phyloP scores from a whole-genome alignment of 2,329 filamentous ascomycete species.

The Hymenoscyphus repandus region DNA sequence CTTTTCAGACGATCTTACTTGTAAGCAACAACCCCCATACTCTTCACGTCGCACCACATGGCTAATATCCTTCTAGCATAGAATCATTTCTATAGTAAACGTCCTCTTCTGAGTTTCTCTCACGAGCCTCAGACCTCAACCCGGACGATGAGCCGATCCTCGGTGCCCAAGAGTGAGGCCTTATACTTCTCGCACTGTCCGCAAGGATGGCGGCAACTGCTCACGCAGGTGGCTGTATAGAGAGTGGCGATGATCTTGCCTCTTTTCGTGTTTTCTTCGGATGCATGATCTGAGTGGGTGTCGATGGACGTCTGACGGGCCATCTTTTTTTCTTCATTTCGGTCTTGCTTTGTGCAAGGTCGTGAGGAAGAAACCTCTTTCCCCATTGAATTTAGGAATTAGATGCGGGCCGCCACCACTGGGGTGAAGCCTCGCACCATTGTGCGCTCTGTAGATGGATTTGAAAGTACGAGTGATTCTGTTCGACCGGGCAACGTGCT shows the following conservation, averaged over 20 bases:
- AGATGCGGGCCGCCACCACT: too few relatives aligned
- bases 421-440: too few relatives aligned
- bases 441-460: too few relatives aligned
- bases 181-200: slow-evolving; percentile 53
- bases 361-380: slow-evolving; percentile 49
- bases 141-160: slow-evolving; percentile 93
- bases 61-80: slow-evolving; percentile 31
- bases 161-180: slow-evolving; percentile 84
- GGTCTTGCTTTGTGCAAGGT: slow-evolving; percentile 41
- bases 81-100: slow-evolving; percentile 99
- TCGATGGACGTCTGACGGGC: slow-evolving; percentile 87
- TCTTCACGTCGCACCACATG: background rate
- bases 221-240: slow-evolving; percentile 56
- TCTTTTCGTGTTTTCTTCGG: slow-evolving; percentile 68
- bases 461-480: too few relatives aligned
- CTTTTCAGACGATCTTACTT: slow-evolving; percentile 12
- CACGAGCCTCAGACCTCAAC: slow-evolving; percentile 90
- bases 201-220: slow-evolving; percentile 52
- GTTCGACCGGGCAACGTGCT: too few relatives aligned
- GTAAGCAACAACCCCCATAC: slow-evolving; percentile 3
- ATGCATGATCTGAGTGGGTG: slow-evolving; percentile 73
- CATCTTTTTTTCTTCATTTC: slow-evolving; percentile 49
- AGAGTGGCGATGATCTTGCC: slow-evolving; percentile 94
- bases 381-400: background rate
- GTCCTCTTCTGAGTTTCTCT: slow-evolving; percentile 88